Base-by-base conservation (phyloP, 257 asterid species). In the Nicotiana benthamiana region DNA sequence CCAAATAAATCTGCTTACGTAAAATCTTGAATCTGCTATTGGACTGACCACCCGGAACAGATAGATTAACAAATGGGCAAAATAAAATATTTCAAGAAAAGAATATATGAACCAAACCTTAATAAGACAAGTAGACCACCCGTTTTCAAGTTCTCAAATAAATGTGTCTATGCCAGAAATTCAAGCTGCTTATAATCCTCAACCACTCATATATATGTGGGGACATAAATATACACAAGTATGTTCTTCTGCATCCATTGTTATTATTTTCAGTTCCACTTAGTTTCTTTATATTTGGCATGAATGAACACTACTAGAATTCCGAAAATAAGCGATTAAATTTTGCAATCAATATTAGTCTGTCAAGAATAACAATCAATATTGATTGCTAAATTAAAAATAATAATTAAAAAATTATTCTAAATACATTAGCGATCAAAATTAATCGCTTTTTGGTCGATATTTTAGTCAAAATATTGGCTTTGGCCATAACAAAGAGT, bases 21-120 rank as follows among this genome's bases (percentile, higher is more conserved):
- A n/a, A n/a, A n/a, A n/a, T n/a, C n/a, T n/a, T n/a, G n/a, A n/a
- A n/a, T n/a, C n/a, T n/a, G n/a, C n/a, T n/a, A n/a, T n/a, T n/a
- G n/a, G n/a, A n/a, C n/a, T 63, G 62, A 32, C 15, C 26, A 65
- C 32, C 2, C 28, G 5, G 67, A 75, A 78, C 26, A 52, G 27
- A 77, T 77, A 43, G 66, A 64, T 79, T 74, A 43, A 43, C 1
- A 43, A 46, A 70, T 43, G 36, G 30, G 6, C 12, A 40, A 18
- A 34, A 6, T 2, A 11, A 68, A 3, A 20, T 0, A 20, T 40
- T 68, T 20, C 3, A 68, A 62, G 40, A 81, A 79, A 51, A 32
- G 30, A 77, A 65, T 51, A 24, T 46, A 59, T 82, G 66, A 68
- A 82, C 77, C 82, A 82, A 76, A 82, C 40, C 77, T 63, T 79